Base-by-base conservation (phyloP, 768 basidiomycete genomes). In the Auriculariales sp. region DNA sequence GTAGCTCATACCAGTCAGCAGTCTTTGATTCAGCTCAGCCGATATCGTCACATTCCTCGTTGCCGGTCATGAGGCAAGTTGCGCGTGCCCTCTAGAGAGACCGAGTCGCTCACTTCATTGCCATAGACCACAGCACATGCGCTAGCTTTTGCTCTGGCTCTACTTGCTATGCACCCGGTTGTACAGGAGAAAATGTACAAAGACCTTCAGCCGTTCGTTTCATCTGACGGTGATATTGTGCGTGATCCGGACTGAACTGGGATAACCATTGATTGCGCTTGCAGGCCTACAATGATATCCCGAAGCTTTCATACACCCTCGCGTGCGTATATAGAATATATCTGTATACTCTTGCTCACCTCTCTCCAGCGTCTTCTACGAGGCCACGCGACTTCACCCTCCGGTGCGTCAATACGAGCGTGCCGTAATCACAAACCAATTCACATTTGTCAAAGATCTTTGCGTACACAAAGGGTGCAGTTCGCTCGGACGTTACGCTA, bases 81-180 rank as follows among this genome's bases (percentile, higher is more conserved):
- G 30, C 12, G 1, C 34, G 5, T 3, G 17, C n/a, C 30, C 22
- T 6, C 24, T 19, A 39, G 27, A 31, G 9, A 2, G 5, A 2
- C 11, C 45, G 10, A 46, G 24, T 31, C 15, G 9, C 29, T n/a
- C 22, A 24, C 7, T 11, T 5, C 14, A 47, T 12, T 29, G n/a
- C 0, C 49, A 75, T 73, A 75, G 59, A 76, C 73, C 0, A 65
- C 71, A 1, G 65, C 73, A 4, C 68, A 74, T 52, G 61, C 71
- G 0, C 61, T 74, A 3, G 61, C 62, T 32, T 74, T 74, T 50
- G 63, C 67, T 1, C 50, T 75, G 12, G 60, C 56, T 0, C 60
- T 73, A 10, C 59, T 79, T 6, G 77, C 77, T 3, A 60, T 77
- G 11, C 60, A 76, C 54, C 74, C 75, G 2, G 71, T 71, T 0